Percentiles rank a stretch among this genome's conserved stretches.
These are phyloP conservation scores for Clavispora carvajalis DNA, from an alignment of 805 yeast species.

Conservation along the genomic window DNA sequence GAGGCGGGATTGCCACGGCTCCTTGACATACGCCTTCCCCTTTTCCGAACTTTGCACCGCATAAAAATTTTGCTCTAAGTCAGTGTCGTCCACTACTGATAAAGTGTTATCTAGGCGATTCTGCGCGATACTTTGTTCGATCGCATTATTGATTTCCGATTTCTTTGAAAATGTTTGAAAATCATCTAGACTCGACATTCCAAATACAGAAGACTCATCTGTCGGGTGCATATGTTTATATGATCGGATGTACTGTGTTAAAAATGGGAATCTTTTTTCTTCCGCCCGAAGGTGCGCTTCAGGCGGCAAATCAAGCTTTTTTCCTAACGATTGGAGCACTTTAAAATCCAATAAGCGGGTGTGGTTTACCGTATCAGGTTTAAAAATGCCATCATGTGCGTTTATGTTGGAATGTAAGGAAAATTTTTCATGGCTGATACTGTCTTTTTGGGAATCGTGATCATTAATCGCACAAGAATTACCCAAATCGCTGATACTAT, in stretches of 20 bases:
- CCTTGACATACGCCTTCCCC: not conserved
- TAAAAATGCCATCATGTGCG: not conserved
- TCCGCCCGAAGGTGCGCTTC: not conserved
- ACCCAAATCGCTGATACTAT: not conserved
- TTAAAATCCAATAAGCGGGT: not conserved
- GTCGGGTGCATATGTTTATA: not conserved
- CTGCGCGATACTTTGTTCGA: conserved; percentile 17
- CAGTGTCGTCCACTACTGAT: conserved; percentile 20
- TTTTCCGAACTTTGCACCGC: not conserved
- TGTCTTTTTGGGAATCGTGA: not conserved
- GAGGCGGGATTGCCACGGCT: not conserved
- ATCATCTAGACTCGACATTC: conserved; percentile 30
- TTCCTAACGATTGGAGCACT: not conserved
- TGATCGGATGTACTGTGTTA: conserved; percentile 5
- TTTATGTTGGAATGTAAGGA: not conserved
- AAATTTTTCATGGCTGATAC: not conserved
- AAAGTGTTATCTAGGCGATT: conserved; percentile 19
- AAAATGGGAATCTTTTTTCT: conserved; percentile 7
- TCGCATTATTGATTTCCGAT: conserved; percentile 30
- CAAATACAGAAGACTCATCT: conserved; percentile 21
- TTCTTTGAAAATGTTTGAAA: conserved; percentile 28
- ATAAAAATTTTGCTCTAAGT: conserved; percentile 25
- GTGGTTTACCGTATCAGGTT: not conserved
- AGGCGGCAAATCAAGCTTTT: not conserved
- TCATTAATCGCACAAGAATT: not conserved